A percentile compares a stretch with the other conserved stretches of the same genome.
phyloP scores from a whole-genome alignment of 163 green algal genomes.

The Scenedesmus sp. region DNA sequence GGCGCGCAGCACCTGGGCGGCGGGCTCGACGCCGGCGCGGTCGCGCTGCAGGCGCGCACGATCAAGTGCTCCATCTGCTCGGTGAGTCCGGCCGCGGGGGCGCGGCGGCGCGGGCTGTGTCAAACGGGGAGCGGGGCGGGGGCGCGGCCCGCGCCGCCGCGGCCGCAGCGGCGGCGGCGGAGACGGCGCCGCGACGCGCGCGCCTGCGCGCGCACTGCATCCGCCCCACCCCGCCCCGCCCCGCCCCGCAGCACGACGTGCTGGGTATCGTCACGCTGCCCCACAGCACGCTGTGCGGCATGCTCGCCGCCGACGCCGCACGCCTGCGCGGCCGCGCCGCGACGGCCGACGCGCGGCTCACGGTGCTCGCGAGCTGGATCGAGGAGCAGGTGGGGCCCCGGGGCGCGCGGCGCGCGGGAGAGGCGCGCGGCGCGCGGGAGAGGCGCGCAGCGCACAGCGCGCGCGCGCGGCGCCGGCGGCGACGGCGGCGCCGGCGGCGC shows the following conservation, averaged over 20 bases:
- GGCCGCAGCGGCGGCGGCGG: too few relatives aligned
- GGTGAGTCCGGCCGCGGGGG: not conserved
- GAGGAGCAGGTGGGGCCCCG: slow-evolving; percentile 66
- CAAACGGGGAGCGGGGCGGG: too few relatives aligned
- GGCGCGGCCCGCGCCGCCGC: too few relatives aligned
- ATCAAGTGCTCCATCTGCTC: slow-evolving; percentile 36
- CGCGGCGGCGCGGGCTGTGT: too few relatives aligned
- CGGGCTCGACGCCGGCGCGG: not conserved
- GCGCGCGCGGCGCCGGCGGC: too few relatives aligned
- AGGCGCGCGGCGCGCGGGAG: too few relatives aligned
- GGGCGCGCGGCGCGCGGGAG: too few relatives aligned
- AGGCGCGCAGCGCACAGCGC: too few relatives aligned
- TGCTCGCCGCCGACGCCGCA: slow-evolving; percentile 2
- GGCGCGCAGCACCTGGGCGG: not conserved
- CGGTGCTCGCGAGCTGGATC: slow-evolving; percentile 67
- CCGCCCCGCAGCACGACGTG: not conserved
- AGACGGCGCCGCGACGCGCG: too few relatives aligned
- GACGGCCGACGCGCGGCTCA: slow-evolving; percentile 64
- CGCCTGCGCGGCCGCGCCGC: not conserved
- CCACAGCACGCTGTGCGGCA: slow-evolving; percentile 28
- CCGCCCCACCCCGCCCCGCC: too few relatives aligned
- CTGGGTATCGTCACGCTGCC: slow-evolving; percentile 9
- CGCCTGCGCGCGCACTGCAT: too few relatives aligned
- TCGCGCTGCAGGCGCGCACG: slow-evolving; percentile 19
- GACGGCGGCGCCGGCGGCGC: slow-evolving; percentile 36